Evolutionary conservation across 139 green algal genomes (phyloP).

Genomic region (Nannochloris sp.): DNA sequence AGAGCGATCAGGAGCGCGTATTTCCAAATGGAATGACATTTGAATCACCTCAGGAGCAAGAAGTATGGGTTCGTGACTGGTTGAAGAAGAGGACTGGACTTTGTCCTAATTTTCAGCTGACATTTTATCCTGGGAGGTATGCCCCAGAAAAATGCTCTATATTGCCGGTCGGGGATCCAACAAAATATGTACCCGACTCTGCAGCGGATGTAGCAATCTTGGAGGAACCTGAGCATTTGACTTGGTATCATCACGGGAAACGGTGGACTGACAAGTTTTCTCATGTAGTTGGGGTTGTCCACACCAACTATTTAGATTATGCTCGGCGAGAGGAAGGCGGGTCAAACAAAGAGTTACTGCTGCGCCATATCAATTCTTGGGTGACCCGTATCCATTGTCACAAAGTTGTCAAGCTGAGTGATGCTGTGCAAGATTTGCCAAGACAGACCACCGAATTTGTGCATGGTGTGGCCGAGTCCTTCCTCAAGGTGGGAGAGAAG

Average conservation of each 20-base stretch:
- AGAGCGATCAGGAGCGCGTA: slow-evolving; percentile 79
- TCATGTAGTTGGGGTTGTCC: slow-evolving; percentile 92
- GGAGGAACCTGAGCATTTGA: slow-evolving; percentile 99
- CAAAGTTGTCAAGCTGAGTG: slow-evolving; percentile 96
- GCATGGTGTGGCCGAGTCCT: slow-evolving; percentile 85
- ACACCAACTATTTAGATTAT: slow-evolving; percentile 99
- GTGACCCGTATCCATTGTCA: slow-evolving; percentile 83
- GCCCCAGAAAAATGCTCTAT: slow-evolving; percentile 83
- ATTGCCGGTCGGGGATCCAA: slow-evolving; percentile 94
- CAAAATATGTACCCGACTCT: slow-evolving; percentile 77
- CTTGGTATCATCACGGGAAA: slow-evolving; percentile 95
- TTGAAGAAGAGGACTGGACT: slow-evolving; percentile 79
- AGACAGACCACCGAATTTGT: slow-evolving; percentile 84
- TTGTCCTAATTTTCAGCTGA: slow-evolving; percentile 84
- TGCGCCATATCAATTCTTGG: slow-evolving; percentile 71
- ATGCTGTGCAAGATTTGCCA: slow-evolving; percentile 90
- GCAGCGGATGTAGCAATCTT: slow-evolving; percentile 91
- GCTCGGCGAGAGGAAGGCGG: slow-evolving; percentile 47
- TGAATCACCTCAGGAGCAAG: slow-evolving; percentile 75
- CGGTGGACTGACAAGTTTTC: slow-evolving; percentile 97
- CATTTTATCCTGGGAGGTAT: slow-evolving; percentile 89
- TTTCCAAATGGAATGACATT: slow-evolving; percentile 85
- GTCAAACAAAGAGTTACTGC: slow-evolving; percentile 34
- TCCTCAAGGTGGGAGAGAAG: slow-evolving; percentile 68
- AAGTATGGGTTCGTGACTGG: slow-evolving; percentile 84